These are phyloP conservation scores for Mucor piriformis DNA, from an alignment of 371 early-diverging fungal species.

Conservation along the genomic window DNA sequence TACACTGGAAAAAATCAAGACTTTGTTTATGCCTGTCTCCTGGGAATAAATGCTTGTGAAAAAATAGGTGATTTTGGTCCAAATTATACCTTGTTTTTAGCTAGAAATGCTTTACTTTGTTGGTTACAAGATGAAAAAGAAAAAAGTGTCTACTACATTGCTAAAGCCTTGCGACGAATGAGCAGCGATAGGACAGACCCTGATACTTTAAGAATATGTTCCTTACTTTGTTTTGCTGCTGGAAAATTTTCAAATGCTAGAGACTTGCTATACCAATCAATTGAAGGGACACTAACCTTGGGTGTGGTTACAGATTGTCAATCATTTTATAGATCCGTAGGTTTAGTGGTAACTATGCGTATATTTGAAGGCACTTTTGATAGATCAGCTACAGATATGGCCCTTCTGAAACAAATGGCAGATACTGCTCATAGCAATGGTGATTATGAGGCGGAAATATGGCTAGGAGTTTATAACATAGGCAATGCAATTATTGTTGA, in stretches of 20 bases:
- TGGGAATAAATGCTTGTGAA: conserved; percentile 53
- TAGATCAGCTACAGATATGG: conserved; percentile 42
- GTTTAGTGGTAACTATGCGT: conserved; percentile 50
- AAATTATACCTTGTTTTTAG: conserved; percentile 51
- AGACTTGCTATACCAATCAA: conserved; percentile 46
- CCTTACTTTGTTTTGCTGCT: conserved; percentile 53
- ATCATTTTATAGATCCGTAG: conserved; percentile 56
- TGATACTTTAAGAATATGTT: conserved; percentile 47
- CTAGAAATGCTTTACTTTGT: conserved; percentile 47
- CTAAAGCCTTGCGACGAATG: conserved; percentile 38
- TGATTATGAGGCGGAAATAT: conserved; percentile 49
- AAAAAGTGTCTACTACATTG: conserved; percentile 48
- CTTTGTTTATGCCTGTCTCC: conserved; percentile 45
- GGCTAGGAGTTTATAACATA: conserved; percentile 48
- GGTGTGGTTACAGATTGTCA: conserved; percentile 60
- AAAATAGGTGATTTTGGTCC: conserved; percentile 39
- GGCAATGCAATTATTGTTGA: conserved; percentile 42
- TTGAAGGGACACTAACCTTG: conserved; percentile 45
- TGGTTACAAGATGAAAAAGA: conserved; percentile 55
- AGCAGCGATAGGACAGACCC: conserved; percentile 35
- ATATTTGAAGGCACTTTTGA: conserved; percentile 60
- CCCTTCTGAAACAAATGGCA: conserved; percentile 48
- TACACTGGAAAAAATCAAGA: conserved; percentile 46
- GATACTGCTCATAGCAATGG: conserved; percentile 50
- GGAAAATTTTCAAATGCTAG: conserved; percentile 49